Evolutionary conservation across 257 asterid genomes (phyloP), one percentile per base, ranked within the genome.

Genomic region (Salvia hispanica): DNA sequence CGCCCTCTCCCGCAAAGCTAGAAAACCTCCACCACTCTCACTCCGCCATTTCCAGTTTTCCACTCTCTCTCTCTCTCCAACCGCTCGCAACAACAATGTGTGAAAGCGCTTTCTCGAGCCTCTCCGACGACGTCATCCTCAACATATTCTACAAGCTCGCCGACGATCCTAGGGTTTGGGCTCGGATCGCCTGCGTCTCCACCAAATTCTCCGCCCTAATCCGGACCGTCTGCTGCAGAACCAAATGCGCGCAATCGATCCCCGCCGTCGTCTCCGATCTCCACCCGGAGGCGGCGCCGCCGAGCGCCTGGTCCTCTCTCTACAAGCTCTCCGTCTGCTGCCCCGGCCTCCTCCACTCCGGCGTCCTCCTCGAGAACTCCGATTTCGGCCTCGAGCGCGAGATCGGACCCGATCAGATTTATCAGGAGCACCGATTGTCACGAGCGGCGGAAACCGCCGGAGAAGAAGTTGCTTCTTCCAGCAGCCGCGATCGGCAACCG

Each of bases 371-470:
- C 15, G 96, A 88, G 34, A 91, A 87, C 75, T 91, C 95, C 0
- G 96, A 94, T 83, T 94, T 94, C 79, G 99, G 96, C 15, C 91
- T 88, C 50, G 93, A 85, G 61, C 92, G 97, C 64, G 97, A 91
- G 46, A 77, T 94, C 63, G 99, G 99, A 2, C 85, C 96, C 2
- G 92, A 91, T 37, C 91, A 90, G 71, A 69, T 51, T 50, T 81
- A 61, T 60, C 71, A 0, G 0, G 74, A 51, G 7, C 56, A 62
- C 13, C 73, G 39, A 25, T 12, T 64, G 59, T 12, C 42, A 64
- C 77, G 43, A 7, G 44, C 72, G 55, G 74, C 39, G 14, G 82
- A 33, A 39, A n/a, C 74, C 15, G 66, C 52, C 37, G 69, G 61
- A 18, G 44, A 48, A 0, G 71, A 60, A 5, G 71, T 31, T 7